Evolutionary conservation across 2,329 filamentous ascomycete genomes (phyloP).

Genomic region (Microcyclospora pomicola): DNA sequence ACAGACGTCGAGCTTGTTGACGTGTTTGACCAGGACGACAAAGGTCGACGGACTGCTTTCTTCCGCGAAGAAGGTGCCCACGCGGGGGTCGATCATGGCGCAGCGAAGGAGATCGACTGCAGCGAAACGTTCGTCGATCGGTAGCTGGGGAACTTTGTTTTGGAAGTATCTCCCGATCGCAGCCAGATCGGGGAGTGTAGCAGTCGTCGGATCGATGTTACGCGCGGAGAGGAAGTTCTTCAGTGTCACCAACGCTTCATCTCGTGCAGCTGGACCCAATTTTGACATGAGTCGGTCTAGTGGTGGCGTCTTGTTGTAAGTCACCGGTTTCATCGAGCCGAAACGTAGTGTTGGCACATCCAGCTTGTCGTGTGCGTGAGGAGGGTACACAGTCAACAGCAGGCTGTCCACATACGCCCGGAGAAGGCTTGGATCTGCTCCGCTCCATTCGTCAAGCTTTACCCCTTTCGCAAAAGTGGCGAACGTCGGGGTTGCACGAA

Average conservation of each 20-base stretch:
- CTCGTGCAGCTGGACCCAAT: conserved; percentile 49
- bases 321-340: conserved; percentile 50
- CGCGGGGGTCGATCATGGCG: conserved; percentile 59
- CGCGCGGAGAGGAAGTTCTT: conserved; percentile 57
- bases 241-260: conserved; percentile 49
- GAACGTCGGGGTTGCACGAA: conserved; percentile 76
- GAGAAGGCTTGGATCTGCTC: conserved; percentile 55
- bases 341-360: conserved; percentile 56
- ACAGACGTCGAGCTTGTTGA: conserved; percentile 42
- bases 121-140: conserved; percentile 57
- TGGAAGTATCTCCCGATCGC: conserved; percentile 38
- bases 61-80: conserved; percentile 72
- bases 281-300: conserved; percentile 70
- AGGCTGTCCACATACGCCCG: conserved; percentile 60
- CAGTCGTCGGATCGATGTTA: conserved; percentile 46
- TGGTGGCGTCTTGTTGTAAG: conserved; percentile 67
- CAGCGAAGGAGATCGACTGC: conserved; percentile 75
- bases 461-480: conserved; percentile 67
- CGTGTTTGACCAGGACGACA: conserved; percentile 43
- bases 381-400: conserved; percentile 58
- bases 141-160: conserved; percentile 31
- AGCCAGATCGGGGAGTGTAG: conserved; percentile 56
- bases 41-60: conserved; percentile 53
- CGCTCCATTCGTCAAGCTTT: conserved; percentile 67
- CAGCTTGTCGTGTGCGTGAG: conserved; percentile 61